Percentiles rank a stretch among this genome's conserved stretches.
phyloP scores from a whole-genome alignment of 2,329 filamentous ascomycete species.

The Colletotrichum sp. region DNA sequence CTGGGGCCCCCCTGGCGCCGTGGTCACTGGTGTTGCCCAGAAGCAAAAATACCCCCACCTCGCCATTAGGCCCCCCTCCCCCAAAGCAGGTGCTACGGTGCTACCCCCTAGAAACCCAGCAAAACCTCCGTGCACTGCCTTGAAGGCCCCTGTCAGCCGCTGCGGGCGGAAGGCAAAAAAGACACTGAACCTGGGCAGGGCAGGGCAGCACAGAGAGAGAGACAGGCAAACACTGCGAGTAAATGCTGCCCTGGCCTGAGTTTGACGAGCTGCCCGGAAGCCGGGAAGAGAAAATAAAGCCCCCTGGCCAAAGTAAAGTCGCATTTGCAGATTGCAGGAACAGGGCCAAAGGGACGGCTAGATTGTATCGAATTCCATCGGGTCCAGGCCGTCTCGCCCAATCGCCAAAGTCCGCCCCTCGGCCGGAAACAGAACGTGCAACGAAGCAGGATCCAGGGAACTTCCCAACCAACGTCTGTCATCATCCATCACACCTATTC shows the following conservation, averaged over 20 bases:
- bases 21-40: background rate
- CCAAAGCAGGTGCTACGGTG: background rate
- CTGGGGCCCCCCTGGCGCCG: background rate
- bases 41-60: background rate
- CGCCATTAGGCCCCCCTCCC: background rate
- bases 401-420: background rate
- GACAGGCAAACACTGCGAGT: background rate
- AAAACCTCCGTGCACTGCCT: background rate
- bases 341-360: background rate
- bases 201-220: background rate
- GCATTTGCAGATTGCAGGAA: background rate
- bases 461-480: background rate
- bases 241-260: background rate
- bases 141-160: background rate
- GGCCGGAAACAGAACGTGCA: constrained; percentile 6
- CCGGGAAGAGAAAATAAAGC: background rate
- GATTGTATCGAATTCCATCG: background rate
- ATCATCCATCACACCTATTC: no score
- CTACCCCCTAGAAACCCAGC: background rate
- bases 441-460: background rate
- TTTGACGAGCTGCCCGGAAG: background rate
- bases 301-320: background rate
- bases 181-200: background rate
- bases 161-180: background rate
- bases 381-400: background rate